Percentiles rank a stretch among this genome's conserved stretches.
Evolutionary conservation across 163 green algal species (phyloP).

Genomic region (Chlamydomonas reinhardtii): DNA sequence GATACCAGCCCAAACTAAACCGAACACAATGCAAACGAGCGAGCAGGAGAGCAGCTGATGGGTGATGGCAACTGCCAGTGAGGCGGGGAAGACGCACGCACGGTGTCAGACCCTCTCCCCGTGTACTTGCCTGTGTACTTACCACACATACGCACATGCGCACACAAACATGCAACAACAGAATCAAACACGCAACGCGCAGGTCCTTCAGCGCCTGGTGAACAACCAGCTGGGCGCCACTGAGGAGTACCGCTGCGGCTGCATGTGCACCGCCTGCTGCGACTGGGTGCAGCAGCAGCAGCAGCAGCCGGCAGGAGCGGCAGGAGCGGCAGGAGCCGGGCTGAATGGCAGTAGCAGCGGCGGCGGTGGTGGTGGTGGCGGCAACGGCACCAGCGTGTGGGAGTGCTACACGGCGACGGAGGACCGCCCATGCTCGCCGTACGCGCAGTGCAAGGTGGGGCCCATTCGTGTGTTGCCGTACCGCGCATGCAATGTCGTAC

Average conservation of each 20-base stretch:
- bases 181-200: too few relatives aligned
- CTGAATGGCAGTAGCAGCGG: neutral
- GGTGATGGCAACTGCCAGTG: too few relatives aligned
- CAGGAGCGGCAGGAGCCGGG: neutral
- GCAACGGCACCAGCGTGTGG: neutral
- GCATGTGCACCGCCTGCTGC: constrained; percentile 69
- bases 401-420: constrained; percentile 50
- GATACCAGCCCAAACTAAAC: too few relatives aligned
- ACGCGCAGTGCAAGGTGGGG: constrained; percentile 66
- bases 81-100: too few relatives aligned
- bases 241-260: constrained; percentile 66
- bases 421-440: constrained; percentile 70
- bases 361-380: neutral
- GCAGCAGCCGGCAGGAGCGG: constrained; percentile 52
- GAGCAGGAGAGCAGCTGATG: too few relatives aligned
- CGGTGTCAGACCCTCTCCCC: too few relatives aligned
- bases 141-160: neutral
- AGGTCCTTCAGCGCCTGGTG: constrained; percentile 68
- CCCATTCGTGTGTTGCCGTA: too few relatives aligned
- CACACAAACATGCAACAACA: too few relatives aligned
- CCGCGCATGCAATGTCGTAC: too few relatives aligned
- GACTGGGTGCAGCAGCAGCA: constrained; percentile 57
- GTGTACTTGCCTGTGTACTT: too few relatives aligned
- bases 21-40: too few relatives aligned
- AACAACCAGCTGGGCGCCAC: constrained; percentile 63